Conservation (phyloP, 139 green algal genomes). For the Gonium pectorale region DNA sequence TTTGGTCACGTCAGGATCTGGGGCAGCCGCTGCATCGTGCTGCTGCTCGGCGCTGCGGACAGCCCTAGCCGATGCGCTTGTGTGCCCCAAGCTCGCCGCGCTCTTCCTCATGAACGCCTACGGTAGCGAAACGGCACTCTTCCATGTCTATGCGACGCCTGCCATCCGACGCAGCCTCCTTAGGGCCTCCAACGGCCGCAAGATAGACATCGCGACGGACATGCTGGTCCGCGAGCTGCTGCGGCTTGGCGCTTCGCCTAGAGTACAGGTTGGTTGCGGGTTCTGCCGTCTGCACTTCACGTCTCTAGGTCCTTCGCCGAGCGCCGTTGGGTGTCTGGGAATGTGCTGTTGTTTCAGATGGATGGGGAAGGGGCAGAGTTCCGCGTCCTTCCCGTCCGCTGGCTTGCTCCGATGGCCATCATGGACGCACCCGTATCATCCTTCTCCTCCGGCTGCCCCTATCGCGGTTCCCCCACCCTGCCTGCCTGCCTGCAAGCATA, state of each 20-base stretch:
- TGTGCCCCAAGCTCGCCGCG: constrained; percentile 5
- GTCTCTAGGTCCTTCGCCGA: background rate
- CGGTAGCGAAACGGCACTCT: background rate
- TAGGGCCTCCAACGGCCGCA: background rate
- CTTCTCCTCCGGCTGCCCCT: background rate
- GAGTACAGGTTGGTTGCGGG: background rate
- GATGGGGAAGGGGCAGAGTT: no score
- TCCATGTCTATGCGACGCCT: background rate
- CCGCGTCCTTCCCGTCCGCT: no score
- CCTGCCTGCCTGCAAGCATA: background rate
- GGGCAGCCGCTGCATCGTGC: background rate
- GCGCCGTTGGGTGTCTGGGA: no score
- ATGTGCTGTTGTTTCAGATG: no score
- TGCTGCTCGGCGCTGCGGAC: background rate
- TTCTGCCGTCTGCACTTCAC: background rate
- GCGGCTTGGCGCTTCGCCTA: background rate
- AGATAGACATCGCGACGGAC: background rate
- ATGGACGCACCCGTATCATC: background rate
- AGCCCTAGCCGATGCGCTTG: background rate
- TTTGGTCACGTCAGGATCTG: background rate
- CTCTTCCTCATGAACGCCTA: background rate
- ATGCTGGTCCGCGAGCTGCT: background rate
- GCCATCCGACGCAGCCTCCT: background rate
- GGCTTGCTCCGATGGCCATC: background rate
- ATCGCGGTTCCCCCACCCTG: background rate